Conservation (phyloP, 768 basidiomycete species). For the Boletus sensibilis region DNA sequence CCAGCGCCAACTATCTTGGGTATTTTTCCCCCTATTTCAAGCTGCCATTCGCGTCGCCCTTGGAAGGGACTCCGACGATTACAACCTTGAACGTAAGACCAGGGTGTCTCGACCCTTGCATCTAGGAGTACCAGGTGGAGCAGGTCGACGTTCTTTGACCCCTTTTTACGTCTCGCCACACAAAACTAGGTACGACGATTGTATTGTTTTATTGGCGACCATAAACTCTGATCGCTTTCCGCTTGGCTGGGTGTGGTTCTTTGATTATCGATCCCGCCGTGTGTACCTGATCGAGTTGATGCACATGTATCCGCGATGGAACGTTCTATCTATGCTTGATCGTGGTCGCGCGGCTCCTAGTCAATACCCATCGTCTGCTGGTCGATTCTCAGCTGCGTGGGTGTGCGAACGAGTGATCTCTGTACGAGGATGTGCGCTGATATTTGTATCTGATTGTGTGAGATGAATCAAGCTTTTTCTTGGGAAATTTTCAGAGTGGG, state of each 20-base stretch:
- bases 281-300: not conserved
- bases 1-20: not conserved
- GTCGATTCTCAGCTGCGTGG: not conserved
- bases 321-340: not conserved
- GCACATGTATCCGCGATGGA: not conserved
- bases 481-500: constrained; percentile 11
- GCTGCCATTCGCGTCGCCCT: not conserved
- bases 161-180: not conserved
- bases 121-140: not conserved
- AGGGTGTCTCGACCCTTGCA: not conserved
- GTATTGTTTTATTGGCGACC: not conserved
- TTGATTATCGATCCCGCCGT: not conserved
- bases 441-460: constrained; percentile 25
- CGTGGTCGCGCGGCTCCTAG: not conserved
- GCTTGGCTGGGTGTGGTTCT: not conserved
- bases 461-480: not conserved
- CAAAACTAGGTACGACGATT: not conserved
- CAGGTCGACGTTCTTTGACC: not conserved
- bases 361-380: not conserved
- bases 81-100: not conserved
- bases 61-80: too few relatives aligned
- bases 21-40: not conserved
- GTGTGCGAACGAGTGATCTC: too few relatives aligned
- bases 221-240: not conserved
- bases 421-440: too few relatives aligned